These are phyloP conservation scores for Pulveroboletus sp. DNA, from an alignment of 768 basidiomycete species.

Conservation along the genomic window DNA sequence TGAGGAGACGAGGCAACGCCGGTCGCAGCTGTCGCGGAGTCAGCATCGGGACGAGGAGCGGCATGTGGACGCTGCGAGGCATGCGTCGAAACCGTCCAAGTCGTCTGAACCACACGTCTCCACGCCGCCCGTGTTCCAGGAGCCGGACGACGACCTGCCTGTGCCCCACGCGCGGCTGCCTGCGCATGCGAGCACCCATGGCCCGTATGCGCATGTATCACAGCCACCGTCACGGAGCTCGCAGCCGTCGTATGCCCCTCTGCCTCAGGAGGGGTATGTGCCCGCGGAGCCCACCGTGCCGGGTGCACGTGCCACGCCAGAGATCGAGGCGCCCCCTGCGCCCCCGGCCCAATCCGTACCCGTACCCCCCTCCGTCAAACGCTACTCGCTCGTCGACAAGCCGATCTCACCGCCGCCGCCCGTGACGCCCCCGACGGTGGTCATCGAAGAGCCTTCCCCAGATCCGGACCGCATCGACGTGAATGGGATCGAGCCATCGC, in stretches of 20 bases:
- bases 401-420: conserved; percentile 47
- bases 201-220: conserved; percentile 6
- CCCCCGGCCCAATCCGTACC: conserved; percentile 18
- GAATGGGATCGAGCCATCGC: conserved; percentile 29
- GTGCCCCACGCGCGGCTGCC: conserved; percentile 2
- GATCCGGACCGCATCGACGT: conserved; percentile 20
- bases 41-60: conserved; percentile 34
- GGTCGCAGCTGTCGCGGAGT: conserved; percentile 47
- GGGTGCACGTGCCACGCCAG: conserved; percentile 16
- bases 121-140: conserved; percentile 32
- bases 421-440: conserved; percentile 46
- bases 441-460: conserved; percentile 35
- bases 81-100: conserved; percentile 42
- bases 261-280: conserved; percentile 5
- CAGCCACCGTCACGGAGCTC: conserved; percentile 18
- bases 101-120: conserved; percentile 40
- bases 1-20: conserved; percentile 42
- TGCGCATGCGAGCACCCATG: conserved; percentile 14
- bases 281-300: conserved; percentile 10
- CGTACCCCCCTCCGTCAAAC: conserved; percentile 69
- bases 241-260: conserved; percentile 4
- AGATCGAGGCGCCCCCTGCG: conserved; percentile 26
- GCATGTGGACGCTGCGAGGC: conserved; percentile 36
- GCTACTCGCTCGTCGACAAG: conserved; percentile 77
- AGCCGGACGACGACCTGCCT: conserved; percentile 31